These are phyloP conservation scores for Xylariaceae sp. DNA, from an alignment of 2,329 filamentous ascomycete genomes.

Conservation along the genomic window DNA sequence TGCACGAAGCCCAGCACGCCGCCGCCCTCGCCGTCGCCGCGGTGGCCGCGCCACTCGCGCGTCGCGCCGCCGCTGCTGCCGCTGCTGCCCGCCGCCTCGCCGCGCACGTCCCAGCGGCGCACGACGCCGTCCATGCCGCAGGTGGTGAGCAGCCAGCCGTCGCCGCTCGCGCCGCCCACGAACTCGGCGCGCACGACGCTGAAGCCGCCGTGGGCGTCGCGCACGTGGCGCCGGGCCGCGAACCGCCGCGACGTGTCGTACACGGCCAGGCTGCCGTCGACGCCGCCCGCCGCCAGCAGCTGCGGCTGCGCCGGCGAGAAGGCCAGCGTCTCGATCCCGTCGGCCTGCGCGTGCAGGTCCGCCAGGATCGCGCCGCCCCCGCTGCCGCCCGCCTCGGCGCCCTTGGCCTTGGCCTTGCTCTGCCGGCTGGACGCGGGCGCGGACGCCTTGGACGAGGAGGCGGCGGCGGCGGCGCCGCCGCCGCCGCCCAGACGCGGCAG, in stretches of 20 bases:
- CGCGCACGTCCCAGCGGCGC: constrained; percentile 74
- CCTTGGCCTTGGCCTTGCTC: constrained; percentile 30
- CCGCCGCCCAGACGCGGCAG: constrained; percentile 55
- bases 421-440: constrained; percentile 19
- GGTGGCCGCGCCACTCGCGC: constrained; percentile 85
- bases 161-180: constrained; percentile 44
- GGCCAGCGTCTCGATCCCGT: constrained; percentile 68
- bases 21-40: constrained; percentile 76
- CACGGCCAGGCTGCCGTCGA: constrained; percentile 71
- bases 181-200: constrained; percentile 93
- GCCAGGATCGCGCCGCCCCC: constrained; percentile 63
- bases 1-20: constrained; percentile 90
- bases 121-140: constrained; percentile 91
- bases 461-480: no score
- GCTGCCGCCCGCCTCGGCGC: constrained; percentile 31
- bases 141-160: constrained; percentile 68
- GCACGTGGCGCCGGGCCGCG: constrained; percentile 74
- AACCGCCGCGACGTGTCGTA: constrained; percentile 85
- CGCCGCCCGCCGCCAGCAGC: constrained; percentile 59
- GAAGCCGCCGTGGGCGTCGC: constrained; percentile 77
- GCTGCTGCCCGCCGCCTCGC: constrained; percentile 42
- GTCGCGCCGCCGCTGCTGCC: constrained; percentile 66
- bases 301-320: constrained; percentile 44
- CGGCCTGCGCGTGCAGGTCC: constrained; percentile 67
- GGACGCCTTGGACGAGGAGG: no score